phyloP scores from a whole-genome alignment of 371 early-diverging fungal species.

The Basidiobolus heterosporus region DNA sequence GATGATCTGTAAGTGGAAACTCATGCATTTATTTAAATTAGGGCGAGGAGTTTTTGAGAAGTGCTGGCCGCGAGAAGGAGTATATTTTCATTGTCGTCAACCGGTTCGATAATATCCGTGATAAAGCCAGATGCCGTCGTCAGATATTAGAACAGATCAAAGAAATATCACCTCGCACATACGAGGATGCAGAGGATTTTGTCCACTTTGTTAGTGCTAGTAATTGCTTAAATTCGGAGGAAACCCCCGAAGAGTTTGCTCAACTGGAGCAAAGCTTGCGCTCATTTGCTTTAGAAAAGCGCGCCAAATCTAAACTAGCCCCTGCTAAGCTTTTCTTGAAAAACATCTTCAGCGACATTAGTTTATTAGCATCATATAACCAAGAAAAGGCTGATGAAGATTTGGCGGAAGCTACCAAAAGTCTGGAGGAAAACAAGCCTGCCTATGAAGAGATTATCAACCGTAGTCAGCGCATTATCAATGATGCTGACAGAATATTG shows the following conservation, averaged over 20 bases:
- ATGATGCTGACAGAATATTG: slow-evolving; percentile 45
- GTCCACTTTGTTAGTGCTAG: slow-evolving; percentile 92
- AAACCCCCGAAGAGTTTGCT: slow-evolving; percentile 48
- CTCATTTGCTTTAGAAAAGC: slow-evolving; percentile 84
- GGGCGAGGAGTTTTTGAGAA: slow-evolving; percentile 60
- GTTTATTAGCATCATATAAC: neutral
- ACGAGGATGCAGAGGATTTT: slow-evolving; percentile 73
- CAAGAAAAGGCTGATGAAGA: slow-evolving; percentile 2
- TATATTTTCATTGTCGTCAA: slow-evolving; percentile 96
- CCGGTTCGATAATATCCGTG: slow-evolving; percentile 83
- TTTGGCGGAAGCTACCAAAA: slow-evolving; percentile 16
- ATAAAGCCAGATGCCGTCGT: slow-evolving; percentile 81
- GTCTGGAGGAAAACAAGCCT: slow-evolving; percentile 32
- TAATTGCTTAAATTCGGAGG: slow-evolving; percentile 15
- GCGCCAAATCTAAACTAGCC: slow-evolving; percentile 79
- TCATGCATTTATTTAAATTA: too few species aligned
- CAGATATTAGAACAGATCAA: slow-evolving; percentile 86
- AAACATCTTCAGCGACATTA: slow-evolving; percentile 57
- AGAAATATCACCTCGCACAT: slow-evolving; percentile 81
- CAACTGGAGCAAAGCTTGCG: slow-evolving; percentile 71
- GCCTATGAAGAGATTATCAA: slow-evolving; percentile 31
- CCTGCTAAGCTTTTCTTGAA: slow-evolving; percentile 83
- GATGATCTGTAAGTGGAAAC: too few species aligned
- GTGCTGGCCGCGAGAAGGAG: slow-evolving; percentile 92
- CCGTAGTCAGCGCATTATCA: slow-evolving; percentile 33